phyloP scores from a whole-genome alignment of 2,329 filamentous ascomycete genomes.

The Tolypocladium pustulatum region DNA sequence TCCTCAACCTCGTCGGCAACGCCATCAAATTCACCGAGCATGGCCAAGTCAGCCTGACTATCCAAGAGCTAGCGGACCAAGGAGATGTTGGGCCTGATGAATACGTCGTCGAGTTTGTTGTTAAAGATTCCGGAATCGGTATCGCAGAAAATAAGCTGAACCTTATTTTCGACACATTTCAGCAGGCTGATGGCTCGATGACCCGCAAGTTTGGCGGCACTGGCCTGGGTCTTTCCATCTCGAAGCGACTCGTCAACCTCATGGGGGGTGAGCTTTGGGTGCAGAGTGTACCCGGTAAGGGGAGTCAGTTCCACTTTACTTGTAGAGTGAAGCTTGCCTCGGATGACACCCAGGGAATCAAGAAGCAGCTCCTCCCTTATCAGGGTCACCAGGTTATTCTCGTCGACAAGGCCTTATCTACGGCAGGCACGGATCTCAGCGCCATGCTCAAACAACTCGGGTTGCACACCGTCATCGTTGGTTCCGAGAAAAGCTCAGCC shows the following conservation, averaged over 20 bases:
- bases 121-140: constrained; percentile 92
- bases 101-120: constrained; percentile 91
- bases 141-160: constrained; percentile 93
- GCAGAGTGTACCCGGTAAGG: constrained; percentile 79
- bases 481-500: constrained; percentile 56
- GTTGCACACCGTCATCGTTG: constrained; percentile 71
- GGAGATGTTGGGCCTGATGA: constrained; percentile 59
- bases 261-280: constrained; percentile 98
- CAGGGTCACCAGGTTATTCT: constrained; percentile 86
- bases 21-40: constrained; percentile 98
- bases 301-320: constrained; percentile 94
- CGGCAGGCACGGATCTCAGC: constrained; percentile 62
- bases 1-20: constrained; percentile 93
- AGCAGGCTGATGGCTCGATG: constrained; percentile 94
- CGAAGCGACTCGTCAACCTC: constrained; percentile 84
- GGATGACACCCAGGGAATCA: constrained; percentile 66
- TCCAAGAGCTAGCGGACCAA: constrained; percentile 55
- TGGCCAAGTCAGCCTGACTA: constrained; percentile 88
- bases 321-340: constrained; percentile 80
- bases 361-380: constrained; percentile 81
- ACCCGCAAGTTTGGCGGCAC: constrained; percentile 94
- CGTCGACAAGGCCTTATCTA: constrained; percentile 81
- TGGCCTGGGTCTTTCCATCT: constrained; percentile 87
- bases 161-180: constrained; percentile 97
- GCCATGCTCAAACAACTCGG: constrained; percentile 70